Evolutionary conservation across 352 stramenopile species (phyloP).

Genomic region (Phytophthora hybrid): DNA sequence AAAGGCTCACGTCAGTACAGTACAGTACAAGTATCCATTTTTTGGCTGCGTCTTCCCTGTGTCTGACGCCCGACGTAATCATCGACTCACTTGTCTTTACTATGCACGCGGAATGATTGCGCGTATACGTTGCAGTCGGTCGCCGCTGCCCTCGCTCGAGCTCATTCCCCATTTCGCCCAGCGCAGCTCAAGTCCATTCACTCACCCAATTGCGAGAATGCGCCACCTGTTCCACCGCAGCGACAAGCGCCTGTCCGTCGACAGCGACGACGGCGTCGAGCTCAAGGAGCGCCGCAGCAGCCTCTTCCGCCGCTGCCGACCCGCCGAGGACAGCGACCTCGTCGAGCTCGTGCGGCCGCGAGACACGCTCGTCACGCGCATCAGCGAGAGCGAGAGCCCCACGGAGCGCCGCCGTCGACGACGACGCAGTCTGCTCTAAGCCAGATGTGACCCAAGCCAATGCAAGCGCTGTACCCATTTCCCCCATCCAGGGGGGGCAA

Average conservation of each 20-base stretch:
- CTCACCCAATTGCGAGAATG: slow-evolving; percentile 24
- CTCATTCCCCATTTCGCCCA: slow-evolving; percentile 36
- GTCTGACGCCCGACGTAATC: slow-evolving; percentile 16
- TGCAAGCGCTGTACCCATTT: slow-evolving; percentile 7
- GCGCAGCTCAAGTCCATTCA: not conserved
- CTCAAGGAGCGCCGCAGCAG: slow-evolving; percentile 40
- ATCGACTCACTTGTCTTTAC: not conserved
- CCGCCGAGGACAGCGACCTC: slow-evolving; percentile 30
- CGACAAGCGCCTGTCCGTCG: slow-evolving; percentile 28
- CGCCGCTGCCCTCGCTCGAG: not conserved
- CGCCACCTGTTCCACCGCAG: slow-evolving; percentile 43
- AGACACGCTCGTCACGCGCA: slow-evolving; percentile 50
- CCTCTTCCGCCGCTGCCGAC: slow-evolving; percentile 34
- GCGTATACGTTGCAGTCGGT: not conserved
- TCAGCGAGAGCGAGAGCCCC: slow-evolving; percentile 35
- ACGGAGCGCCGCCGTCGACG: slow-evolving; percentile 30
- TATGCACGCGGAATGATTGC: slow-evolving; percentile 36
- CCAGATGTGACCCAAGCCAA: not conserved
- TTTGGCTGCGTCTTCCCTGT: not conserved
- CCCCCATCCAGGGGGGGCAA: too few species aligned
- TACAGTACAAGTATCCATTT: not conserved
- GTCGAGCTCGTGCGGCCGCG: slow-evolving; percentile 48
- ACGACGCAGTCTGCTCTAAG: slow-evolving; percentile 24
- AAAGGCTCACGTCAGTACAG: too few species aligned
- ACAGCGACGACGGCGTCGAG: slow-evolving; percentile 27